A percentile compares a stretch with the other conserved stretches of the same genome.
phyloP scores from a whole-genome alignment of 1,284 basidiomycete genomes.

The Leccinum griseonigrum region DNA sequence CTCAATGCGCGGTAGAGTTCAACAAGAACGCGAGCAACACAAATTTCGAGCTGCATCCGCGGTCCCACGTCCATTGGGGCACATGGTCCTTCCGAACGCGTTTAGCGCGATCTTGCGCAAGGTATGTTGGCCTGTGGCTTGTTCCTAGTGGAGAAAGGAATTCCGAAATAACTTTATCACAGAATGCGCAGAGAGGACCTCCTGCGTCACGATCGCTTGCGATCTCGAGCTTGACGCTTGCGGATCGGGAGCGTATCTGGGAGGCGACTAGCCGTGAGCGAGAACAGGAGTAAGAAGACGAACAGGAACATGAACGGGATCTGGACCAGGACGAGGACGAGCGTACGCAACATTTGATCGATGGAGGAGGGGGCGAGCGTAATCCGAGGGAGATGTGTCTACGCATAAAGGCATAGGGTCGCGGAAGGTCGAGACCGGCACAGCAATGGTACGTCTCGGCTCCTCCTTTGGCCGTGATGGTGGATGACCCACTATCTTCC shows the following conservation, averaged over 20 bases:
- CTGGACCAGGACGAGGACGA: constrained; percentile 45
- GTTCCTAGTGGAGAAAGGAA: constrained; percentile 30
- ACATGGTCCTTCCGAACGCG: constrained; percentile 27
- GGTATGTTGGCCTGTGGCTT: constrained; percentile 17
- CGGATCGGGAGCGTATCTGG: constrained; percentile 37
- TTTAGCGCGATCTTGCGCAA: constrained; percentile 36
- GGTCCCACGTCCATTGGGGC: constrained; percentile 32
- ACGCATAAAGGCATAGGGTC: constrained; percentile 31
- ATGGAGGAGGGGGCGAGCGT: constrained; percentile 14
- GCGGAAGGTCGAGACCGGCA: constrained; percentile 28
- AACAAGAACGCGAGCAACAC: constrained; percentile 31
- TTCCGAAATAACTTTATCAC: constrained; percentile 39
- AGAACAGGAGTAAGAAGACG: constrained; percentile 10
- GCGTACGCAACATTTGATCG: constrained; percentile 48
- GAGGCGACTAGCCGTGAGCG: constrained; percentile 19
- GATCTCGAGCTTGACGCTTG: constrained; percentile 72
- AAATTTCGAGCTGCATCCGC: constrained; percentile 22
- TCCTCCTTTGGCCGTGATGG: constrained; percentile 15
- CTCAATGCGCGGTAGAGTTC: constrained; percentile 27
- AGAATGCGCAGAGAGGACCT: constrained; percentile 28
- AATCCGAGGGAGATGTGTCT: constrained; percentile 35
- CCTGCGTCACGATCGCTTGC: constrained; percentile 38
- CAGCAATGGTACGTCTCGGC: constrained; percentile 43
- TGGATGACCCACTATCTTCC: constrained; percentile 17
- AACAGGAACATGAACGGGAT: constrained; percentile 26